These are phyloP conservation scores for Prunus kanzakura DNA, from an alignment of 306 rosid genomes.

Conservation along the genomic window DNA sequence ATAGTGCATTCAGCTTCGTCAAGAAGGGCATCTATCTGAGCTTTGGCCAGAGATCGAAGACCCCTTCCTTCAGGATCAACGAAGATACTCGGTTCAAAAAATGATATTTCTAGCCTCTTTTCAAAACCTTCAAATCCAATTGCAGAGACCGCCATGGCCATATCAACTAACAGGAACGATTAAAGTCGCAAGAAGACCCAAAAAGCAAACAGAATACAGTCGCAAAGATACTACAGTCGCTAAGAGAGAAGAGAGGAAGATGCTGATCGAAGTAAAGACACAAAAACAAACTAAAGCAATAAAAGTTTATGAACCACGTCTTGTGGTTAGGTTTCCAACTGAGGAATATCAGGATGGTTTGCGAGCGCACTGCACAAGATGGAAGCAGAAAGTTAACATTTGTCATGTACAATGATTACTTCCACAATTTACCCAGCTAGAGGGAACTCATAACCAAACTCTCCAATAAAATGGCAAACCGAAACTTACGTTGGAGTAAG, in stretches of 20 bases:
- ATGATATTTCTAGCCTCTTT: conserved; percentile 60
- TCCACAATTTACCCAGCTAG: not conserved
- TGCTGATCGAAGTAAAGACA: conserved; percentile 27
- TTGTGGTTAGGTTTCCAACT: conserved; percentile 13
- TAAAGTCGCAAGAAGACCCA: conserved; percentile 8
- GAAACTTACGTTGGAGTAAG: conserved; percentile 72
- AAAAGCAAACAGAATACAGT: conserved; percentile 18
- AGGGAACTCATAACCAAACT: not conserved
- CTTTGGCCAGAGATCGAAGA: conserved; percentile 44
- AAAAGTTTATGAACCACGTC: conserved; percentile 11
- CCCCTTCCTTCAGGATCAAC: conserved; percentile 64
- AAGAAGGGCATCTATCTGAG: conserved; percentile 56
- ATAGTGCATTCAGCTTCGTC: conserved; percentile 69
- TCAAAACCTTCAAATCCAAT: conserved; percentile 74
- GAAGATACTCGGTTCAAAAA: conserved; percentile 50
- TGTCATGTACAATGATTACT: not conserved
- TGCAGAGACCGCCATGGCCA: conserved; percentile 49
- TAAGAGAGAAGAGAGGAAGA: conserved; percentile 48
- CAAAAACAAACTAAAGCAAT: conserved; percentile 19
- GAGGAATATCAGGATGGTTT: conserved; percentile 70
- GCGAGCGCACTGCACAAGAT: conserved; percentile 73
- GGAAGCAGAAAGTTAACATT: not conserved
- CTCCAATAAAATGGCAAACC: not conserved
- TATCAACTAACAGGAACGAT: conserved; percentile 3
- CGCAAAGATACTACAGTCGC: conserved; percentile 26